Evolutionary conservation across 2,329 filamentous ascomycete genomes (phyloP).

Genomic region (Fusarium solani-melongenae): DNA sequence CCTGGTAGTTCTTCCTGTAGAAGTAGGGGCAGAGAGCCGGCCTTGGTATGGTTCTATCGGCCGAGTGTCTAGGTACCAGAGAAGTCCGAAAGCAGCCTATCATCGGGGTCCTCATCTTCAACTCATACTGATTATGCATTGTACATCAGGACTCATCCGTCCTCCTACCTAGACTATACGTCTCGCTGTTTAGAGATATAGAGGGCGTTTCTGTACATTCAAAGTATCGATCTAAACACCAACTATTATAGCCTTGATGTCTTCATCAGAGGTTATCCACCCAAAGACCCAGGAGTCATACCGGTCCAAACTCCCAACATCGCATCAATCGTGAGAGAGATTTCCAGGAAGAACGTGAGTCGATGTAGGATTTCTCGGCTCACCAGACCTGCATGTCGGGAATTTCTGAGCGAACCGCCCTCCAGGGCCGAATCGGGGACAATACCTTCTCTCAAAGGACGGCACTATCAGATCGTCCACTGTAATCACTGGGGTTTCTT

Average conservation of each 20-base stretch:
- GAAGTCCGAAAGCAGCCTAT: not conserved
- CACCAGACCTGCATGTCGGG: not conserved
- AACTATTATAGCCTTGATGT: not conserved
- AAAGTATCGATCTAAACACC: not conserved
- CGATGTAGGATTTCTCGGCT: not conserved
- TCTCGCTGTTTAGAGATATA: not conserved
- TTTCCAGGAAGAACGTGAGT: not conserved
- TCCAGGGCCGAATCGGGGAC: not conserved
- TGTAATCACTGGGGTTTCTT: not conserved
- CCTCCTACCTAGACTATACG: not conserved
- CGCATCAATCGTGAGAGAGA: not conserved
- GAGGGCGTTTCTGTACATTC: not conserved
- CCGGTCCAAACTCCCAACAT: not conserved
- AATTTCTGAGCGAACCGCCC: not conserved
- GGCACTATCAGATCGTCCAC: not conserved
- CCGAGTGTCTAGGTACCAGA: not conserved
- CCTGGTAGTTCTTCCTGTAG: not conserved
- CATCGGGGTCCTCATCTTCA: not conserved
- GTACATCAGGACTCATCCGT: accelerated
- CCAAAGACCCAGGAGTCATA: not conserved
- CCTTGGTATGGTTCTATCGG: not conserved
- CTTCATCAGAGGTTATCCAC: not conserved
- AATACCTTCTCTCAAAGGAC: not conserved
- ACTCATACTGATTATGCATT: not conserved
- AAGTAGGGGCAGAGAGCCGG: not conserved